Evolutionary conservation across 2,329 filamentous ascomycete genomes (phyloP).

Genomic region (Ampelomyces quisqualis): DNA sequence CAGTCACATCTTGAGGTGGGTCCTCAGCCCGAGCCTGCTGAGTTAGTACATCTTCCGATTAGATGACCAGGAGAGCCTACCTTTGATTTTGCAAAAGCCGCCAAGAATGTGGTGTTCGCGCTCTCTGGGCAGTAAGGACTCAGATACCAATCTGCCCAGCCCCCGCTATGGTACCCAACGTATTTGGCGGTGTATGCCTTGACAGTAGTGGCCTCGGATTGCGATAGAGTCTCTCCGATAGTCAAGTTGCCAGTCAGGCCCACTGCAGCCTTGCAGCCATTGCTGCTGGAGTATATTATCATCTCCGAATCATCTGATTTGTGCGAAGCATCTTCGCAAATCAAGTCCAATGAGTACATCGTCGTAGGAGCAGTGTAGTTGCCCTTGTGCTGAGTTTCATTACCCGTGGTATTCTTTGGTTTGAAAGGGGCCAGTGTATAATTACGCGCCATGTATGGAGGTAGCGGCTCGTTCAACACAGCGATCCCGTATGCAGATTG

Average conservation of each 20-base stretch:
- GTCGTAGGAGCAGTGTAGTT: slow-evolving; percentile 32
- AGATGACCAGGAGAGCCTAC: too few species aligned
- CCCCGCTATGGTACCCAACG: slow-evolving; percentile 46
- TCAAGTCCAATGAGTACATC: slow-evolving; percentile 39
- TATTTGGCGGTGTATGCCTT: slow-evolving; percentile 43
- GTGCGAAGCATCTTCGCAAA: slow-evolving; percentile 27
- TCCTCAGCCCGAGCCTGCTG: slow-evolving; percentile 11
- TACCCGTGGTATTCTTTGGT: slow-evolving; percentile 10
- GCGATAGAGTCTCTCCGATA: neutral
- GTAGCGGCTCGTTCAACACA: slow-evolving; percentile 50
- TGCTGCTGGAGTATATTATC: slow-evolving; percentile 18
- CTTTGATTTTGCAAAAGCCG: slow-evolving; percentile 11
- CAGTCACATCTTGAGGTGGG: slow-evolving; percentile 18
- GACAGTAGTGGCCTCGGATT: neutral
- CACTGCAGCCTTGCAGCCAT: slow-evolving; percentile 20
- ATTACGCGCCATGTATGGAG: slow-evolving; percentile 48
- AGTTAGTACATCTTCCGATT: too few species aligned
- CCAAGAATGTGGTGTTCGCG: slow-evolving; percentile 40
- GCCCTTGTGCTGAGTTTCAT: neutral
- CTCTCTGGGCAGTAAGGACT: slow-evolving; percentile 35
- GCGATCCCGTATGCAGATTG: slow-evolving; percentile 51
- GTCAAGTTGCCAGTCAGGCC: slow-evolving; percentile 19
- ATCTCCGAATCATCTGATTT: neutral
- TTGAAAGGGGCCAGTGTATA: slow-evolving; percentile 51
- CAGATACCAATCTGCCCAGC: slow-evolving; percentile 37